These are phyloP conservation scores for Aspergillus avenaceus DNA, from an alignment of 495 filamentous ascomycete genomes.

Conservation along the genomic window DNA sequence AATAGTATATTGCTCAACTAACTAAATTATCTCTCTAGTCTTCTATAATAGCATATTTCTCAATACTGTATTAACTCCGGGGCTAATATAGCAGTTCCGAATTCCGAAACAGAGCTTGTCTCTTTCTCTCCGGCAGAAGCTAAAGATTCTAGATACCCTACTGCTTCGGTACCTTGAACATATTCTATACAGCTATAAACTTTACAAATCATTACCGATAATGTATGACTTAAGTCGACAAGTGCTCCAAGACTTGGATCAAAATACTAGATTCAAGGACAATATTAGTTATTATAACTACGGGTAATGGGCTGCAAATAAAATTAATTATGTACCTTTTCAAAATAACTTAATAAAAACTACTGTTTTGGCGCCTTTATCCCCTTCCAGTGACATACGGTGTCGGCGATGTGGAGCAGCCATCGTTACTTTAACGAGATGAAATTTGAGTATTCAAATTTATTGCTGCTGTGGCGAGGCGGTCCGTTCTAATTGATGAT, in stretches of 20 bases:
- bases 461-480: not conserved
- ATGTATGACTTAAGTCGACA: slow-evolving; percentile 12
- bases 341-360: not conserved
- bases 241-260: not conserved
- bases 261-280: slow-evolving; percentile 20
- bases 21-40: slow-evolving; percentile 25
- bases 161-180: slow-evolving; percentile 20
- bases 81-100: slow-evolving; percentile 24
- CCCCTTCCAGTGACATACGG: not conserved
- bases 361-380: too few species aligned
- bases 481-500: not conserved
- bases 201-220: slow-evolving; percentile 13
- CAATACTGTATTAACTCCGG: slow-evolving; percentile 23
- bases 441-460: not conserved
- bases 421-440: not conserved
- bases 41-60: slow-evolving; percentile 25
- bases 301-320: slow-evolving; percentile 26
- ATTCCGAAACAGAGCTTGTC: slow-evolving; percentile 20
- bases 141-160: slow-evolving; percentile 21
- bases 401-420: not conserved
- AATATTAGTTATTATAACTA: slow-evolving; percentile 31
- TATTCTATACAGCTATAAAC: slow-evolving; percentile 19
- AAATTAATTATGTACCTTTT: slow-evolving; percentile 26
- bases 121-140: slow-evolving; percentile 22
- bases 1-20: slow-evolving; percentile 27